Percentiles rank a stretch among this genome's conserved stretches.
Conservation (phyloP, 495 filamentous ascomycete species). For the Penicillium turbatum region DNA sequence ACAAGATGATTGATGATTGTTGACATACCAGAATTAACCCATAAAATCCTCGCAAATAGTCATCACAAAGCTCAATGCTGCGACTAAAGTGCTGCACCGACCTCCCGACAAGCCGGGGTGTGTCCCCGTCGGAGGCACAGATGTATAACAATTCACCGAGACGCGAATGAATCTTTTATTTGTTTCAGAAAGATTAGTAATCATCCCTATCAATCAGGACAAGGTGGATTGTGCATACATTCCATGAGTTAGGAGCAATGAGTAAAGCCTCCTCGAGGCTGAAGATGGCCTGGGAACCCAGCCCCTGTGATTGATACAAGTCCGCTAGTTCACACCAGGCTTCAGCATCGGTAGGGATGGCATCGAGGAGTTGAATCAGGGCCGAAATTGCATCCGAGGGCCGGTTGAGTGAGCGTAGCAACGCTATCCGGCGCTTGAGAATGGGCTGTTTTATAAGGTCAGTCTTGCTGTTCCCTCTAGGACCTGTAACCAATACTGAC, state of each 20-base stretch:
- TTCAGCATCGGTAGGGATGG: constrained; percentile 86
- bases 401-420: constrained; percentile 67
- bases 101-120: constrained; percentile 55
- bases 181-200: neutral
- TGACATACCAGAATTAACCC: constrained; percentile 72
- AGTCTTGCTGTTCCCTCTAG: neutral
- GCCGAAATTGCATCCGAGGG: constrained; percentile 67
- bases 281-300: constrained; percentile 78
- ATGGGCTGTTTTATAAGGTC: constrained; percentile 56
- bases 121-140: constrained; percentile 46
- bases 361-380: constrained; percentile 69
- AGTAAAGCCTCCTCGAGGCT: constrained; percentile 87
- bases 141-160: constrained; percentile 80
- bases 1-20: neutral
- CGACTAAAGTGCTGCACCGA: constrained; percentile 79
- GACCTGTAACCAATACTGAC: constrained; percentile 43
- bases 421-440: constrained; percentile 76
- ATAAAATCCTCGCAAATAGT: constrained; percentile 89
- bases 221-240: constrained; percentile 49
- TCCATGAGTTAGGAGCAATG: constrained; percentile 91
- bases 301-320: constrained; percentile 71
- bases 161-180: constrained; percentile 71
- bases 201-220: neutral
- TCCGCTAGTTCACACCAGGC: constrained; percentile 90
- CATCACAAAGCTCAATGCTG: constrained; percentile 88